These are phyloP conservation scores for Echinosophora koreensis DNA, from an alignment of 306 rosid genomes.

Conservation along the genomic window DNA sequence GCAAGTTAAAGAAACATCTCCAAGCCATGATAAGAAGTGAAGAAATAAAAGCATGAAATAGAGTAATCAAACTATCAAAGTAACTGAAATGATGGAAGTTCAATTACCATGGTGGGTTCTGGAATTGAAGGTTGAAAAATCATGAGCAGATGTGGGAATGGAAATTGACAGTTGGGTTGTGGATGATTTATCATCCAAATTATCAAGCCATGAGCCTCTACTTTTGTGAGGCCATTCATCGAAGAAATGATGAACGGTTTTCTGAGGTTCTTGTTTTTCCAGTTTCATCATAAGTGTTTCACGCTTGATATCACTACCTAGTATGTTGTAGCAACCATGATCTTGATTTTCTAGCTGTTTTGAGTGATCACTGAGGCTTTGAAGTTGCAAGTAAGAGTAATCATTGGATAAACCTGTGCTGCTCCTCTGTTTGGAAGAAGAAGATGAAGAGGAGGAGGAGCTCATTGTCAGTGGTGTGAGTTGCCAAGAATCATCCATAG, in stretches of 20 bases:
- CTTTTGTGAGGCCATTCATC: conserved; percentile 88
- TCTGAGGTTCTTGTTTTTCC: conserved; percentile 69
- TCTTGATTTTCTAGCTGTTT: conserved; percentile 56
- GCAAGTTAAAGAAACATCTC: conserved; percentile 31
- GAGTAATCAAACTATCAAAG: conserved; percentile 9
- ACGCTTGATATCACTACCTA: conserved; percentile 37
- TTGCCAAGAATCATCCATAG: conserved; percentile 77
- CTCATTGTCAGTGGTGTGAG: conserved; percentile 82
- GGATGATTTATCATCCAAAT: conserved; percentile 79
- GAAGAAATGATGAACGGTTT: conserved; percentile 80
- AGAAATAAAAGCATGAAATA: background rate
- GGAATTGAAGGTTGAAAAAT: conserved; percentile 66
- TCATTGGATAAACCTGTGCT: conserved; percentile 60
- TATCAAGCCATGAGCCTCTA: conserved; percentile 80
- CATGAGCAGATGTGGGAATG: conserved; percentile 70
- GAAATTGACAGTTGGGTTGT: conserved; percentile 85
- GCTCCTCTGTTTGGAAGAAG: conserved; percentile 65
- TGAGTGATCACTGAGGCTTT: conserved; percentile 49
- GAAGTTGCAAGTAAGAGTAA: conserved; percentile 72
- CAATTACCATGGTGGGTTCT: conserved; percentile 60
- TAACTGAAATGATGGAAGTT: conserved; percentile 6
- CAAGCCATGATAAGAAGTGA: background rate
- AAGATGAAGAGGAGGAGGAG: conserved; percentile 53
- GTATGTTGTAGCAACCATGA: conserved; percentile 43
- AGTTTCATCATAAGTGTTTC: conserved; percentile 32